Conservation (phyloP, 768 basidiomycete species). For the Boletellus ananas region DNA sequence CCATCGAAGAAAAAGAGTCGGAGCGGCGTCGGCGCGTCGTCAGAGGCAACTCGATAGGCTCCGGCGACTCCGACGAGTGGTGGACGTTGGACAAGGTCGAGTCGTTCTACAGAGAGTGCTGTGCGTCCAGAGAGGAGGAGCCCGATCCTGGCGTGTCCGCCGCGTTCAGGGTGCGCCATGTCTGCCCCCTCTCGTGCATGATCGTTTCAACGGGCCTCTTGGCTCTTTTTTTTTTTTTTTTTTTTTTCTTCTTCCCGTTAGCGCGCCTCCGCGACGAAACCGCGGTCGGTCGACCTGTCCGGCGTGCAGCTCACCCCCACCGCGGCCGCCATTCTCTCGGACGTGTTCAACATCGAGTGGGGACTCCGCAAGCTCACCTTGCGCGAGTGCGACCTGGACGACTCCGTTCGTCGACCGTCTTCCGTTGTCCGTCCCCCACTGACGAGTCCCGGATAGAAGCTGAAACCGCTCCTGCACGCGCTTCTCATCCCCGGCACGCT, state of each 20-base stretch:
- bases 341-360: slow-evolving; percentile 92
- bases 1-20: slow-evolving; percentile 72
- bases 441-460: slow-evolving; percentile 40
- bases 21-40: slow-evolving; percentile 67
- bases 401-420: slow-evolving; percentile 47
- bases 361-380: slow-evolving; percentile 82
- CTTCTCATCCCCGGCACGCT: slow-evolving; percentile 80
- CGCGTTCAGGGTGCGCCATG: slow-evolving; percentile 60
- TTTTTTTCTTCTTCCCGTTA: slow-evolving; percentile 16
- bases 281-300: slow-evolving; percentile 76
- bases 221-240: no score
- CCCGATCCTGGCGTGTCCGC: slow-evolving; percentile 61
- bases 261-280: slow-evolving; percentile 51
- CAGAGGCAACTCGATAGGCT: slow-evolving; percentile 44
- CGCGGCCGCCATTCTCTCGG: slow-evolving; percentile 77
- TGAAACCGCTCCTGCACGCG: slow-evolving; percentile 89
- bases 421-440: not conserved
- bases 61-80: slow-evolving; percentile 52
- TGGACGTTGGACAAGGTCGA: slow-evolving; percentile 86
- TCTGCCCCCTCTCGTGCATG: not conserved
- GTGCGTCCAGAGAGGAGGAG: slow-evolving; percentile 68
- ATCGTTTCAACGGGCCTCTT: not conserved
- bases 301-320: slow-evolving; percentile 68
- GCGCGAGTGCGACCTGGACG: slow-evolving; percentile 84
- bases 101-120: slow-evolving; percentile 84